Evolutionary conservation across 2,329 filamentous ascomycete genomes (phyloP).

Genomic region (Pyrenochaeta sp.): DNA sequence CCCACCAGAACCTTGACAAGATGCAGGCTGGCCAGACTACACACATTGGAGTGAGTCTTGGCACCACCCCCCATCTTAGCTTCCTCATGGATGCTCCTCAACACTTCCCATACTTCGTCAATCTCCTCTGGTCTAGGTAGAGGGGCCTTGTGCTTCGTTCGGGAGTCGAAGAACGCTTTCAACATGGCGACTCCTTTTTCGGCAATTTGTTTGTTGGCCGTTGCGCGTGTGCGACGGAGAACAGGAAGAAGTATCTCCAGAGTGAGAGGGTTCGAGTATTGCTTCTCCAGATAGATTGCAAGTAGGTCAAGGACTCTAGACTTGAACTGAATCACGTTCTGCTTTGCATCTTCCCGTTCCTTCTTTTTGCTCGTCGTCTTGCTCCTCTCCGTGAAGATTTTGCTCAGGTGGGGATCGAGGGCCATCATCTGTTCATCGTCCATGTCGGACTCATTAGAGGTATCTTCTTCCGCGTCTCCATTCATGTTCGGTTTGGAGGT

Average conservation of each 20-base stretch:
- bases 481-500: slow-evolving; percentile 63
- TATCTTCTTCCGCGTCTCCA: slow-evolving; percentile 68
- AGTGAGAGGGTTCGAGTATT: slow-evolving; percentile 71
- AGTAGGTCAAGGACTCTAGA: slow-evolving; percentile 89
- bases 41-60: slow-evolving; percentile 75
- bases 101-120: slow-evolving; percentile 61
- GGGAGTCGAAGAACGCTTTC: slow-evolving; percentile 73
- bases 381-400: slow-evolving; percentile 81
- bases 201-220: slow-evolving; percentile 75
- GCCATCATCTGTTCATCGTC: slow-evolving; percentile 95
- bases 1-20: slow-evolving; percentile 69
- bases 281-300: slow-evolving; percentile 81
- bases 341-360: slow-evolving; percentile 85
- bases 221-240: slow-evolving; percentile 77
- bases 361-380: slow-evolving; percentile 75
- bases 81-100: slow-evolving; percentile 74
- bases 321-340: slow-evolving; percentile 93
- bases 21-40: slow-evolving; percentile 75
- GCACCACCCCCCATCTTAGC: slow-evolving; percentile 68
- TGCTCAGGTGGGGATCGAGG: slow-evolving; percentile 80
- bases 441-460: slow-evolving; percentile 78
- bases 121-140: slow-evolving; percentile 53
- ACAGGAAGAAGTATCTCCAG: slow-evolving; percentile 78
- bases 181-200: slow-evolving; percentile 77
- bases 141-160: slow-evolving; percentile 55